phyloP scores from a whole-genome alignment of 1,284 basidiomycete species.

The Ustanciosporium gigantosporum region DNA sequence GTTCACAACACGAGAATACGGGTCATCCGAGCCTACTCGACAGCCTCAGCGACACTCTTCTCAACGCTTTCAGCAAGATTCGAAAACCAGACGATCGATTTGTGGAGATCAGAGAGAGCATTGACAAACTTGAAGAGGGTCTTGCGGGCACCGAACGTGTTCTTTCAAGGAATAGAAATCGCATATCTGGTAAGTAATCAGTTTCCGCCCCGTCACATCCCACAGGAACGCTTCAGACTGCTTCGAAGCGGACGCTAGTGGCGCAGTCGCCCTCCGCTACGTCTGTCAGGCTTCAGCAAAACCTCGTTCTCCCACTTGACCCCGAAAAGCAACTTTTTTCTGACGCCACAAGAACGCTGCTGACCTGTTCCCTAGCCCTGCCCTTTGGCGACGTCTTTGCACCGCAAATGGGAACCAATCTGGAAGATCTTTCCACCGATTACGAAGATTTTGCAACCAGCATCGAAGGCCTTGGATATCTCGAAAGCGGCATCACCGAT shows the following conservation, averaged over 20 bases:
- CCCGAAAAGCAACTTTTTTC: neutral
- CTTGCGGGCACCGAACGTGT: slow-evolving; percentile 72
- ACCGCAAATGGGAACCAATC: slow-evolving; percentile 39
- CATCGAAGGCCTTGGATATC: slow-evolving; percentile 92
- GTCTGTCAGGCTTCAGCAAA: too few relatives aligned
- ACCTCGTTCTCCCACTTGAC: neutral
- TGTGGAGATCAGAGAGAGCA: slow-evolving; percentile 81
- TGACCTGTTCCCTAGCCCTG: slow-evolving; percentile 39
- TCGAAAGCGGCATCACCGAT: slow-evolving; percentile 97
- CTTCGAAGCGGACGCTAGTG: too few relatives aligned
- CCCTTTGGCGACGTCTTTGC: slow-evolving; percentile 52
- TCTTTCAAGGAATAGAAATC: slow-evolving; percentile 39
- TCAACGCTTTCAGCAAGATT: slow-evolving; percentile 92
- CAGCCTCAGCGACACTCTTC: slow-evolving; percentile 88
- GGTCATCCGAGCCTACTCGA: slow-evolving; percentile 64
- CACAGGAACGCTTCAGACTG: too few relatives aligned
- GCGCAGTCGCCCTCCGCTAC: too few relatives aligned
- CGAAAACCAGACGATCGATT: slow-evolving; percentile 96
- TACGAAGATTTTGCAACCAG: slow-evolving; percentile 95
- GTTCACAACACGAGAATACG: slow-evolving; percentile 22
- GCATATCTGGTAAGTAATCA: slow-evolving; percentile 72
- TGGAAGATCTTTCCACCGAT: slow-evolving; percentile 75
- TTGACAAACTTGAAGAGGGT: slow-evolving; percentile 94
- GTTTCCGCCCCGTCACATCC: neutral
- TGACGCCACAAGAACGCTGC: slow-evolving; percentile 3